These are phyloP conservation scores for Plenodomus biglobosus DNA, from an alignment of 2,329 filamentous ascomycete species.

Conservation along the genomic window DNA sequence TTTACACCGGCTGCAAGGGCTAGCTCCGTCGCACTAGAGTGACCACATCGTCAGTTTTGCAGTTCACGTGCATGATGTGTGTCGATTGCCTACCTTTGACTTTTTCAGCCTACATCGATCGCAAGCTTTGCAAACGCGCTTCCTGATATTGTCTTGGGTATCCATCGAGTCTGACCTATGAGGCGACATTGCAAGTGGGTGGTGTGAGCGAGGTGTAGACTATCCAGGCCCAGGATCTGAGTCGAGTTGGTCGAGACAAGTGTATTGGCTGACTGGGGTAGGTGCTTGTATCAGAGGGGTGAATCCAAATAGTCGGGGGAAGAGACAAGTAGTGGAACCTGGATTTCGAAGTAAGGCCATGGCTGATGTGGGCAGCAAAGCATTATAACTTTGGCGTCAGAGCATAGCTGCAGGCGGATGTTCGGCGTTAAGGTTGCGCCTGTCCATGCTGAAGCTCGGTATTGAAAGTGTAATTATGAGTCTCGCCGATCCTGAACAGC, in stretches of 20 bases:
- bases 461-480: conserved; percentile 37
- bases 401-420: conserved; percentile 40
- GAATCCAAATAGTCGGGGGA: neutral
- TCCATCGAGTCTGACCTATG: conserved; percentile 44
- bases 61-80: neutral
- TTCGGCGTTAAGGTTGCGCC: conserved; percentile 37
- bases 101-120: conserved; percentile 68
- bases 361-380: conserved; percentile 35
- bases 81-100: conserved; percentile 56
- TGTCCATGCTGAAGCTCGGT: conserved; percentile 23
- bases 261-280: conserved; percentile 8
- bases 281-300: conserved; percentile 4
- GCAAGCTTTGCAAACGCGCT: conserved; percentile 67
- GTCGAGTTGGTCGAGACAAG: neutral
- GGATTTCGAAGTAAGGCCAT: conserved; percentile 33
- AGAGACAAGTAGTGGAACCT: conserved; percentile 22
- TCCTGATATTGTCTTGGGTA: conserved; percentile 54
- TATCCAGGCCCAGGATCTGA: neutral
- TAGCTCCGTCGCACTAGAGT: conserved; percentile 60
- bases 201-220: conserved; percentile 1
- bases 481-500: conserved; percentile 20
- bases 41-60: conserved; percentile 1
- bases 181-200: conserved; percentile 32
- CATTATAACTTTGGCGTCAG: conserved; percentile 46
- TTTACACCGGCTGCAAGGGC: conserved; percentile 63